Evolutionary conservation across 2,329 filamentous ascomycete genomes (phyloP), one percentile per base, ranked within the genome.

Genomic region (Thielaviopsis cerberus): DNA sequence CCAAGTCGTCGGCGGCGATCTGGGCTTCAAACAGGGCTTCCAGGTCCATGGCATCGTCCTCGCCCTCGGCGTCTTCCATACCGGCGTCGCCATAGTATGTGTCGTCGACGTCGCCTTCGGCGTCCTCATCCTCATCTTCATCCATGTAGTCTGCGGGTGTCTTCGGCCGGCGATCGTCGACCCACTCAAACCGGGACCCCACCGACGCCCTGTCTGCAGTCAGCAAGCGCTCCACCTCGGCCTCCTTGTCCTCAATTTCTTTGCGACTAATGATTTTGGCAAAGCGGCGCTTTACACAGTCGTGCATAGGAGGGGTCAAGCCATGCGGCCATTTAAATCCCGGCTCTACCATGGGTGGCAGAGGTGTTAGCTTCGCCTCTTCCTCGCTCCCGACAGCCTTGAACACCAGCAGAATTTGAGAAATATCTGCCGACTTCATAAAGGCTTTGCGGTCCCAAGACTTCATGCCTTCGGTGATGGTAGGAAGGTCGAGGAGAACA

Each of bases 371-470:
- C 65, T 76, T 73, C 1, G 83, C 84, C 66, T 86, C 82, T n/a
- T 76, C 71, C 62, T 87, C 83, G 57, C 70, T 82, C 53, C 74
- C 72, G 20, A 91, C 83, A 30, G 71, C 74, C 8, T 85, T 83
- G 59, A 89, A 79, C 1, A 91, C 86, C 7, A 94, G 72, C 37
- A 94, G 77, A 86, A 95, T 94, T 72, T 94, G 88, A 64, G 85
- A 88, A 34, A 94, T 80, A 66, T 95, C 89, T 30, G 86, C 85
- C 8, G 86, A 86, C 72, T 95, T 95, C 74, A 90, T 88, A 74
- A 90, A 88, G 20, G 83, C 79, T 66, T 86, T 88, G 66, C 83
- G 83, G 67, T 94, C 89, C 86, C 88, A 95, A 60, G 86, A 90
- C 74, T 95, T 95, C 56, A 57, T 89, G 7, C 83, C 85, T 67